Base-by-base conservation (phyloP, 352 stramenopile species). In the Aphanomyces invadans region DNA sequence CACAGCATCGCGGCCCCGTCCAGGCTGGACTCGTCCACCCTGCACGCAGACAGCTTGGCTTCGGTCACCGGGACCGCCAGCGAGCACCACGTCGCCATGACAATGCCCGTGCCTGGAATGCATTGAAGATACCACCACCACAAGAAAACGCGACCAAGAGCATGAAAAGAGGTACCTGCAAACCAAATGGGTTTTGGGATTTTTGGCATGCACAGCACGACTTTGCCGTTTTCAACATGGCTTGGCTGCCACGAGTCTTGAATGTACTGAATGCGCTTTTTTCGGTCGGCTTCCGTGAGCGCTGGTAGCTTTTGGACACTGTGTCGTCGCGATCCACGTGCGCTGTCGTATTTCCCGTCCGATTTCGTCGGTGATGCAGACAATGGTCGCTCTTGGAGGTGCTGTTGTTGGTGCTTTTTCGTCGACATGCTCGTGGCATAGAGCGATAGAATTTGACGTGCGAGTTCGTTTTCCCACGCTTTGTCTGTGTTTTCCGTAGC, bases 391-490 rank as follows among this genome's bases (percentile, higher is more conserved):
- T n/a, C n/a, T n/a, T n/a, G n/a, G n/a, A n/a, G 32, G 5, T 63
- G 25, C 23, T 52, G 32, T 66, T 66, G 48, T 33, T 66, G 19
- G n/a, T 70, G 38, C 12, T 72, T 76, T 68, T 90, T 89, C 0
- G 79, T 72, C 46, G 87, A 84, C 42, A 90, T 71, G 0, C 80
- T 89, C 11, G 86, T 87, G 12, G 80, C 76, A 60, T 96, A 97
- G 38, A 97, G 84, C 2, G 78, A 91, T 31, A 97, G 69, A 55
- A 96, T 97, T 59, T 96, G 87, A 4, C 86, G 83, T 2, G 89
- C 89, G 21, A 97, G 74, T 62, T 95, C 85, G 59, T 97, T 96
- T 66, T 97, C 89, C 89, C 89, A 96, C 60, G 87, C 79, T 19
- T 81, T 73, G 25, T 89, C 82, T 60, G 87, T 78, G n/a, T 81